These are phyloP conservation scores for Musa balbisiana DNA, from an alignment of 202 grass and related monocot genomes.

Conservation along the genomic window DNA sequence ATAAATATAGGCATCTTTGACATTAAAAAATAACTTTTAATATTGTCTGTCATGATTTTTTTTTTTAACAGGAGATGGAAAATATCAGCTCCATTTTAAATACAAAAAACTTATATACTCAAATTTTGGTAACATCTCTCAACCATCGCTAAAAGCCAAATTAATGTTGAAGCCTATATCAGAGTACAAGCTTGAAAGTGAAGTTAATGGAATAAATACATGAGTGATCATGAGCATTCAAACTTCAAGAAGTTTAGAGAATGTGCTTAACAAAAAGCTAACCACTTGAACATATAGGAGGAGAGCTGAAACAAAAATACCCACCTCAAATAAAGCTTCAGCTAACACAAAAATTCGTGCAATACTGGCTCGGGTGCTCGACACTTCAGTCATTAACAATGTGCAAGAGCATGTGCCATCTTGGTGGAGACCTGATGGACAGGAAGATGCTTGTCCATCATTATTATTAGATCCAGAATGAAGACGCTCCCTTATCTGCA, in stretches of 20 bases:
- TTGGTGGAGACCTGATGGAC: conserved; percentile 80
- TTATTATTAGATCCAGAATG: conserved; percentile 53
- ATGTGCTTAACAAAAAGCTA: background rate
- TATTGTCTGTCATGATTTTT: no score
- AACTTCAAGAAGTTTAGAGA: background rate
- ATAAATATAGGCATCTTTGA: no score
- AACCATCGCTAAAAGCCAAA: no score
- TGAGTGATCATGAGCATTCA: no score
- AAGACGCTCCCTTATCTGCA: conserved; percentile 69
- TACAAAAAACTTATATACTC: no score
- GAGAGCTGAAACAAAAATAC: conserved; percentile 11
- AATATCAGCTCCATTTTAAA: no score
- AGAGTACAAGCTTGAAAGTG: no score
- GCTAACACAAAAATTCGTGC: conserved; percentile 97
- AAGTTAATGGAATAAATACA: no score
- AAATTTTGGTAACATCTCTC: no score
- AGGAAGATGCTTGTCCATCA: conserved; percentile 39
- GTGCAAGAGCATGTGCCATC: conserved; percentile 83
- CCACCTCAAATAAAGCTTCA: conserved; percentile 95
- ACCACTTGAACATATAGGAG: conserved; percentile 5
- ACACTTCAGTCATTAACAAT: conserved; percentile 65
- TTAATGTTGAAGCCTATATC: no score
- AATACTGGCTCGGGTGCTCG: conserved; percentile 80
- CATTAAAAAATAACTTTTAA: no score
- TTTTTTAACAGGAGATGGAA: no score